phyloP scores from a whole-genome alignment of 306 rosid genomes.

The Coriaria nepalensis region DNA sequence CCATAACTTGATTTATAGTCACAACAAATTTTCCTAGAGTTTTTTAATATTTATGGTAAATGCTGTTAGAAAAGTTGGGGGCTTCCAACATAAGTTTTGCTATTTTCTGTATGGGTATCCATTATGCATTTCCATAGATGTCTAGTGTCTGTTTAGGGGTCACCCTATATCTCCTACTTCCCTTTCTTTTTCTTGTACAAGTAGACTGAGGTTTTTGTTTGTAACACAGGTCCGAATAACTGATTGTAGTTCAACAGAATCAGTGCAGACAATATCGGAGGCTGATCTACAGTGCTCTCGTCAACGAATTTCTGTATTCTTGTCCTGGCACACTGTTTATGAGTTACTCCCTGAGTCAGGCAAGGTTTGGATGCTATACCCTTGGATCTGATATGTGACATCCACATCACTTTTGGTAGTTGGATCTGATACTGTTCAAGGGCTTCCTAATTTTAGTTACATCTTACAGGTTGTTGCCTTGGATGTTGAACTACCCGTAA shows the following conservation, averaged over 20 bases:
- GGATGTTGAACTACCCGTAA: slow-evolving; percentile 86
- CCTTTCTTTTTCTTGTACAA: slow-evolving; percentile 14
- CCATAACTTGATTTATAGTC: too few species aligned
- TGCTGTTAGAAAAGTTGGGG: too few species aligned
- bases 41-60: too few species aligned
- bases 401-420: slow-evolving; percentile 6
- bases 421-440: slow-evolving; percentile 8
- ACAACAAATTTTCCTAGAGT: too few species aligned
- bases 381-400: slow-evolving; percentile 10
- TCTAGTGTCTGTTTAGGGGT: neutral
- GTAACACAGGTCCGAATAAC: slow-evolving; percentile 52
- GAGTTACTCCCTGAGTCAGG: slow-evolving; percentile 99
- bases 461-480: slow-evolving; percentile 67
- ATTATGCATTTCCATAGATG: neutral
- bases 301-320: slow-evolving; percentile 61
- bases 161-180: neutral
- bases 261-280: slow-evolving; percentile 60
- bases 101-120: too few species aligned
- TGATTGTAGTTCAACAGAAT: slow-evolving; percentile 48
- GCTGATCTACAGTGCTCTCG: slow-evolving; percentile 68
- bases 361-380: slow-evolving; percentile 77
- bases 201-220: slow-evolving; percentile 13
- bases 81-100: too few species aligned
- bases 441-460: slow-evolving; percentile 12
- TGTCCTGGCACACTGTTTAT: slow-evolving; percentile 63